A percentile compares a stretch with the other conserved stretches of the same genome.
phyloP scores from a whole-genome alignment of 176 grass and related monocot species.

The Thalia dealbata region DNA sequence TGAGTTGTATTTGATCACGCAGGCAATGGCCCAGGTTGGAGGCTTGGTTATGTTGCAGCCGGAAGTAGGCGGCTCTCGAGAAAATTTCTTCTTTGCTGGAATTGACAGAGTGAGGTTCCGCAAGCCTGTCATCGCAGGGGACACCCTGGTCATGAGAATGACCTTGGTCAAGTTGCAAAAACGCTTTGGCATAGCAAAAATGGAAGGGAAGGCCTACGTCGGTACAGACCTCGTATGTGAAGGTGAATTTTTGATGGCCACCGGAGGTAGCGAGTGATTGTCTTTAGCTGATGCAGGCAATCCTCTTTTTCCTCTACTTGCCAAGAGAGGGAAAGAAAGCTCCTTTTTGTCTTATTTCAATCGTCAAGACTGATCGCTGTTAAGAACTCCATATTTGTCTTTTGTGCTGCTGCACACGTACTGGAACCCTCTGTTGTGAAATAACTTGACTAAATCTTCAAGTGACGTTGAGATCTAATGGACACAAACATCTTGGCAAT shows the following conservation, averaged over 20 bases:
- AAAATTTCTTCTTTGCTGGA: slow-evolving; percentile 92
- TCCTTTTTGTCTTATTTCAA: neutral
- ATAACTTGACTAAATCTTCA: too few species aligned
- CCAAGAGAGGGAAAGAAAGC: neutral
- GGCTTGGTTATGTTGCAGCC: slow-evolving; percentile 90
- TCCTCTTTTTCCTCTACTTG: neutral
- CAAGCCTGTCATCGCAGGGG: slow-evolving; percentile 86
- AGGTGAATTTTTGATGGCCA: slow-evolving; percentile 81
- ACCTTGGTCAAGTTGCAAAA: slow-evolving; percentile 81
- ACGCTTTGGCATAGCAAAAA: slow-evolving; percentile 83
- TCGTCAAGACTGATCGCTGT: neutral
- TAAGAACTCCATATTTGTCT: neutral
- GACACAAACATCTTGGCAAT: too few species aligned
- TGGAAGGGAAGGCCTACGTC: slow-evolving; percentile 96
- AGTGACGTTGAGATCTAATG: too few species aligned
- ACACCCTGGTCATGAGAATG: slow-evolving; percentile 97
- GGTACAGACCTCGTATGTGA: slow-evolving; percentile 80
- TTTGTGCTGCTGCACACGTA: neutral
- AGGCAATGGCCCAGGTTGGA: slow-evolving; percentile 96
- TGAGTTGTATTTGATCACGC: slow-evolving; percentile 7
- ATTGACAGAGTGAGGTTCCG: slow-evolving; percentile 87
- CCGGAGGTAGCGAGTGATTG: slow-evolving; percentile 15
- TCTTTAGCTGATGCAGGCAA: neutral
- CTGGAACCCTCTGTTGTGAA: too few species aligned
- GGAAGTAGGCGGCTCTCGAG: slow-evolving; percentile 74